These are phyloP conservation scores for Tricholoma sp. DNA, from an alignment of 768 basidiomycete genomes.

Conservation along the genomic window DNA sequence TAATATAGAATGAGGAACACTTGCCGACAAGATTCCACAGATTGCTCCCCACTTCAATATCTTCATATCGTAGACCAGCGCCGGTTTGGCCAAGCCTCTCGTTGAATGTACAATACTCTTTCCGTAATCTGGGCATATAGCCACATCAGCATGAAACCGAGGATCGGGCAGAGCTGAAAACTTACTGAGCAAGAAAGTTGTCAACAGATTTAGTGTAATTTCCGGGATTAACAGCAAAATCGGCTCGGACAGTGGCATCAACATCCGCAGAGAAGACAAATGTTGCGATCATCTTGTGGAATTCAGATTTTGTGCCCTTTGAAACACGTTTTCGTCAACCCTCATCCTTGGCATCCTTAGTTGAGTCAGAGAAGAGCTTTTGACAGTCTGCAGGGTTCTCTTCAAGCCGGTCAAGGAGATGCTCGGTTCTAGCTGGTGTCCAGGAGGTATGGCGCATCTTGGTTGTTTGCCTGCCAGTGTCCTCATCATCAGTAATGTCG, in stretches of 20 bases:
- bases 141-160: neutral
- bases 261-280: neutral
- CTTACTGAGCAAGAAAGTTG: neutral
- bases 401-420: too few species aligned
- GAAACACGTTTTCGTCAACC: neutral
- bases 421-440: too few species aligned
- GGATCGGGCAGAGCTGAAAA: neutral
- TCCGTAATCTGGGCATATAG: neutral
- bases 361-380: too few species aligned
- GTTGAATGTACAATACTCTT: neutral
- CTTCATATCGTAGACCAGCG: neutral
- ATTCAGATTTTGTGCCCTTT: too few species aligned
- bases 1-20: neutral
- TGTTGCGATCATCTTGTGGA: too few species aligned
- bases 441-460: too few species aligned
- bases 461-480: too few species aligned
- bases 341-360: too few species aligned
- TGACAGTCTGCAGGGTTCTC: too few species aligned
- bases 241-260: too few species aligned
- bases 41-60: neutral
- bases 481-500: neutral
- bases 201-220: neutral
- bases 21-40: neutral
- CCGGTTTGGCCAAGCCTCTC: neutral
- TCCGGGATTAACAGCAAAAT: neutral